These are phyloP conservation scores for Lunularia cruciata DNA, from an alignment of 225 moss, liverwort and hornwort species.

Conservation along the genomic window DNA sequence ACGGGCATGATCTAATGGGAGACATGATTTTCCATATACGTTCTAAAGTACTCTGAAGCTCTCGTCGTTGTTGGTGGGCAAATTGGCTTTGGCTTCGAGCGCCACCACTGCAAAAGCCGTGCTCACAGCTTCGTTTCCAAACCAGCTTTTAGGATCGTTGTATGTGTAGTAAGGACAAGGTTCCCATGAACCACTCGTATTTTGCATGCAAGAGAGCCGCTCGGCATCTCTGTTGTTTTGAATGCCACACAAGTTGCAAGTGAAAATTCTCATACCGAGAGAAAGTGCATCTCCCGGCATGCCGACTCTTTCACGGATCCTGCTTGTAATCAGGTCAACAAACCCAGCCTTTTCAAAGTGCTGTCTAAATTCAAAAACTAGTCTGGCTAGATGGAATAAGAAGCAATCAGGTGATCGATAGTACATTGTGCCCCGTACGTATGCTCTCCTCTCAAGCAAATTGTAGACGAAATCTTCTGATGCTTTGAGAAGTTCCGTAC, in stretches of 20 bases:
- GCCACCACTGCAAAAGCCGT: constrained; percentile 31
- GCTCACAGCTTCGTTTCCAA: constrained; percentile 30
- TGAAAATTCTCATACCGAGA: constrained; percentile 20
- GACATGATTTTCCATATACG: too few species aligned
- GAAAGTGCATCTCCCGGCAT: constrained; percentile 17
- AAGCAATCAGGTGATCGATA: constrained; percentile 16
- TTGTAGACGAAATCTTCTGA: neutral
- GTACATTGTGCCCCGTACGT: neutral
- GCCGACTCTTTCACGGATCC: constrained; percentile 16
- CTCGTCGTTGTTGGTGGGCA: too few species aligned
- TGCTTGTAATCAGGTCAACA: neutral
- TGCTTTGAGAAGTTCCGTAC: neutral
- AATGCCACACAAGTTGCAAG: constrained; percentile 6
- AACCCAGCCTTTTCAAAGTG: constrained; percentile 12
- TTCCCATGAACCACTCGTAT: constrained; percentile 36
- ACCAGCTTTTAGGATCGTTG: constrained; percentile 28
- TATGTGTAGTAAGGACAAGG: constrained; percentile 32
- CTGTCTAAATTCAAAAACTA: constrained; percentile 4
- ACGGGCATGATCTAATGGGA: too few species aligned
- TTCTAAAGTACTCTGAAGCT: too few species aligned
- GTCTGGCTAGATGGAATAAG: too few species aligned
- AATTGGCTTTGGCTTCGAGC: too few species aligned
- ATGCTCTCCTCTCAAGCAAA: neutral
- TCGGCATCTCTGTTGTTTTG: constrained; percentile 11
- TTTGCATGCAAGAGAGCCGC: constrained; percentile 19